Base-by-base conservation (phyloP, 257 asterid genomes). In the Linderniella brevidens region DNA sequence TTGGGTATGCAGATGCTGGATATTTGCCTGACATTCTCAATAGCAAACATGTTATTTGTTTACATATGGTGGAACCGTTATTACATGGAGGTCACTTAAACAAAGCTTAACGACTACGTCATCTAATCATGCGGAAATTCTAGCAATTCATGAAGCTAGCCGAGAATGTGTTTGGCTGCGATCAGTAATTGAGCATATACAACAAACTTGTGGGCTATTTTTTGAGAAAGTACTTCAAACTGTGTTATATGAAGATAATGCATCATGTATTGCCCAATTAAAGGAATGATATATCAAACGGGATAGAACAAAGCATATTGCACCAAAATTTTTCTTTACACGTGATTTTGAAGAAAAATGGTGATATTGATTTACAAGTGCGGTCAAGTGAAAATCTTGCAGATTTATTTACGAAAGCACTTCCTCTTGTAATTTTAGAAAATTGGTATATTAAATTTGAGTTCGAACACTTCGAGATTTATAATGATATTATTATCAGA, bases 131-230 rank as follows among this genome's bases (percentile, higher is more conserved):
- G 43, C 43, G 3, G 14, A 38, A 38, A 38, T 38, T 2, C 8
- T 38, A n/a, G 43, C 43, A 38, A 38, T 38, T 38, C 12, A 38
- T 38, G 43, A 38, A 38, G 43, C 43, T 9, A 38, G 43, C 14
- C 12, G 12, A n/a, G 43, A 38, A n/a, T 38, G 3, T 38, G 3
- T 38, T 38, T 38, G 43, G 13, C 8, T 38, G 14, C 12, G 12
- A n/a, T 38, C 3, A 3, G 4, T 38, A n/a, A 38, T 38, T 9
- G 8, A 2, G 12, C 43, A 38, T 38, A 38, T 38, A 38, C 1
- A 38, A 38, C 13, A n/a, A n/a, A 38, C 14, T 9, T 38, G 43
- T 38, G 43, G 43, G 12, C 14, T 38, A n/a, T n/a, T 9, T 2
- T 9, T 8, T 9, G 14, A 38, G 4, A 38, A 38, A 8, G 1